Evolutionary conservation across 2,329 filamentous ascomycete species (phyloP).

Genomic region (Phaeoacremonium minimum): DNA sequence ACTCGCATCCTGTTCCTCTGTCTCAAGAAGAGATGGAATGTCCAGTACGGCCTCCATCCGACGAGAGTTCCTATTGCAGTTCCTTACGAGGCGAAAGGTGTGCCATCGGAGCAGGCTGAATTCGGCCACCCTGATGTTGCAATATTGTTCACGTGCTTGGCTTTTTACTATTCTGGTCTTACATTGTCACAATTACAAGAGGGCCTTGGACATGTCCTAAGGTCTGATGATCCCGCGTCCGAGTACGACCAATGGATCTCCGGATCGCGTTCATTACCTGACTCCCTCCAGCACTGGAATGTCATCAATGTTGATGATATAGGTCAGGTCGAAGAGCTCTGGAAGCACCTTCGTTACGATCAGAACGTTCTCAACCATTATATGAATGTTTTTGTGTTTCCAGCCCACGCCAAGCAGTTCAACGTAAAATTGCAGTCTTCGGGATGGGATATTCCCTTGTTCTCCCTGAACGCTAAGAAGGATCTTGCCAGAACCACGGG

Average conservation of each 20-base stretch:
- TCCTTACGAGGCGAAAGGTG: constrained; percentile 62
- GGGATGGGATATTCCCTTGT: constrained; percentile 62
- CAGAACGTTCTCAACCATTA: constrained; percentile 54
- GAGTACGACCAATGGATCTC: constrained; percentile 51
- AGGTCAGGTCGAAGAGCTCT: constrained; percentile 44
- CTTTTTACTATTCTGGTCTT: constrained; percentile 63
- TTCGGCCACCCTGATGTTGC: constrained; percentile 65
- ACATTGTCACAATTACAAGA: constrained; percentile 41
- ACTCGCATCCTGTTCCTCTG: constrained; percentile 55
- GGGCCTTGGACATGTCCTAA: constrained; percentile 43
- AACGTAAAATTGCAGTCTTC: constrained; percentile 58
- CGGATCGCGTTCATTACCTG: constrained; percentile 33
- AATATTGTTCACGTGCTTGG: constrained; percentile 60
- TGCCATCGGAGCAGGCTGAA: constrained; percentile 57
- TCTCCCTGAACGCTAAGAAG: constrained; percentile 26
- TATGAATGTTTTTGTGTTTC: constrained; percentile 61
- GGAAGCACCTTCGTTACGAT: constrained; percentile 41
- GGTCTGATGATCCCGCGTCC: constrained; percentile 49
- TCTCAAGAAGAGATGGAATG: constrained; percentile 62
- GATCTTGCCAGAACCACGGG: constrained; percentile 44
- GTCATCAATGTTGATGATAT: constrained; percentile 56
- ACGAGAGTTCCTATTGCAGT: constrained; percentile 57
- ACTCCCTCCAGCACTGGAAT: constrained; percentile 45
- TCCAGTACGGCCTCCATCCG: constrained; percentile 58
- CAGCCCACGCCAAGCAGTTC: constrained; percentile 61